Base-by-base conservation (phyloP, 805 yeast genomes). In the Saturnispora sekii region DNA sequence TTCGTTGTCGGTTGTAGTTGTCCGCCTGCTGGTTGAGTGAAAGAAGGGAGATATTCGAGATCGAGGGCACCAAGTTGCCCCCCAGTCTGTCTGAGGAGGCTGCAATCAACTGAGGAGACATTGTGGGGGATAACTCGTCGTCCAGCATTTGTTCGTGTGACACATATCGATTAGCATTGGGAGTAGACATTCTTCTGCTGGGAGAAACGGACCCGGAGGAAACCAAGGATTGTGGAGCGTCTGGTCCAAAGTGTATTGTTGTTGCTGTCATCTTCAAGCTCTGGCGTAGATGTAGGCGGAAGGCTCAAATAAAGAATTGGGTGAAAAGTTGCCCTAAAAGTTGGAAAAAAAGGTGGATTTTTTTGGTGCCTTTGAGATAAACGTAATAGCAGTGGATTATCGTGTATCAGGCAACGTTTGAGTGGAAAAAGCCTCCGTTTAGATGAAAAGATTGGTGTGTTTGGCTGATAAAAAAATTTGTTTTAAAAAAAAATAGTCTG, bases 61-160 rank as follows among this genome's bases (percentile, higher is more conserved):
- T 54, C 5, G 68, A 60, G 6, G 68, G 67, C 11, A 65, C 56
- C 16, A 65, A 48, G 15, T 55, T 42, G 1, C 64, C 64, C 6
- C 58, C 63, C 18, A 57, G 46, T n/a, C 59, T 66, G 4, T 66
- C 67, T 4, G 61, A 63, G 0, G 68, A 63, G 1, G 65, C 58
- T 2, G 68, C 69, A 32, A 62, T 50, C 38, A 65, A 53, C 28
- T 53, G 56, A 9, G 68, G 66, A 7, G 68, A 59, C 51, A 38
- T 40, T 28, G 38, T 47, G 8, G 45, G 40, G 26, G 38, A 39
- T 5, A 39, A n/a, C 30, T 34, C 34, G 16, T 30, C 30, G 15
- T 10, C 26, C 16, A 31, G 14, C n/a, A 18, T 36, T 28, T 30
- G 34, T 18, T 49, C 51, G 10, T 34, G 46, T n/a, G 45, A 37